Percentiles rank a stretch among this genome's conserved stretches.
phyloP scores from a whole-genome alignment of 192 early-diverging fungal genomes.

The Backusella macrospora region DNA sequence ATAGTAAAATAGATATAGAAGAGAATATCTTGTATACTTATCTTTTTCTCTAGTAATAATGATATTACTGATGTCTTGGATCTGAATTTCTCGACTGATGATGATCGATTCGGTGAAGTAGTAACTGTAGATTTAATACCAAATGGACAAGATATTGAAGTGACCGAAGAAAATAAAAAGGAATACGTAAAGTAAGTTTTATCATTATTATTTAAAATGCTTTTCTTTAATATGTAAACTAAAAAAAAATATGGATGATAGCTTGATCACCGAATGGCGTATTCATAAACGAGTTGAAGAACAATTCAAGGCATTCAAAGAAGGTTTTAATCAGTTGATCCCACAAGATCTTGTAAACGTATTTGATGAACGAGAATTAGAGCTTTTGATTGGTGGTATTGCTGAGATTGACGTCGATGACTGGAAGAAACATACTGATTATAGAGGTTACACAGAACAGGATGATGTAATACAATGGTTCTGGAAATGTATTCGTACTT shows the following conservation, averaged over 20 bases:
- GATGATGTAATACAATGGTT: constrained; percentile 96
- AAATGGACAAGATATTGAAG: constrained; percentile 81
- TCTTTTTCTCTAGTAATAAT: constrained; percentile 65
- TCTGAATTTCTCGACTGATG: constrained; percentile 85
- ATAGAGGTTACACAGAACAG: constrained; percentile 94
- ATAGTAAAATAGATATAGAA: neutral
- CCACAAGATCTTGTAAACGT: constrained; percentile 93
- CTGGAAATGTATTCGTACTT: constrained; percentile 88
- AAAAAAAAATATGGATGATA: neutral
- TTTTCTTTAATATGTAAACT: neutral
- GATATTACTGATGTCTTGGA: constrained; percentile 87
- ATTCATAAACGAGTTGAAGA: constrained; percentile 90
- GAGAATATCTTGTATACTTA: neutral
- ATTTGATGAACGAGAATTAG: constrained; percentile 97
- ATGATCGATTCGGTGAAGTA: constrained; percentile 86
- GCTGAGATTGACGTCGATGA: constrained; percentile 96
- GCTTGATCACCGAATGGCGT: constrained; percentile 85
- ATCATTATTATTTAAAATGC: neutral
- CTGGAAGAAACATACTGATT: constrained; percentile 99
- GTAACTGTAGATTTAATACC: constrained; percentile 90
- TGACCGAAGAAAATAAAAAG: constrained; percentile 95
- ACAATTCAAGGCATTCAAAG: constrained; percentile 91
- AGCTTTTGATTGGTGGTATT: constrained; percentile 94
- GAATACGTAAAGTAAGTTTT: constrained; percentile 83
- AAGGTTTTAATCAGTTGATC: constrained; percentile 94